Conservation (phyloP, 2,329 filamentous ascomycete genomes). For the Pseudogymnoascus sp. region DNA sequence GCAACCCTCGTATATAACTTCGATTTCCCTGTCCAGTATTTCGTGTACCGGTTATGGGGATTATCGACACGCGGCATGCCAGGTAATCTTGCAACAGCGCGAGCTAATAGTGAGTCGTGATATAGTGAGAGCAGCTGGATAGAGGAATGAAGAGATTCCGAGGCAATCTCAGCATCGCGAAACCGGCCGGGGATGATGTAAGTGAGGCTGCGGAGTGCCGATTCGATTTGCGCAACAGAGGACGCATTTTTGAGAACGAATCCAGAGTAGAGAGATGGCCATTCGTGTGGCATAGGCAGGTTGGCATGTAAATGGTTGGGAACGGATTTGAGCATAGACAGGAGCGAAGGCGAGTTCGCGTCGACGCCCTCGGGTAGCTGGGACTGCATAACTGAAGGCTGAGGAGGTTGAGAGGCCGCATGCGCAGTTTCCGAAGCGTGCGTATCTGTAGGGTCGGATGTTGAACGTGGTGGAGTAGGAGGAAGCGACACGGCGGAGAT, state of each 20-base stretch:
- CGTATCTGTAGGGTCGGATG: constrained; percentile 5
- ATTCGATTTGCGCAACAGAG: constrained; percentile 92
- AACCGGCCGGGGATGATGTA: constrained; percentile 93
- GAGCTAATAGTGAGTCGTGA: constrained; percentile 78
- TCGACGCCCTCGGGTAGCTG: background rate
- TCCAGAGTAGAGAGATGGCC: constrained; percentile 67
- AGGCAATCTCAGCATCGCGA: constrained; percentile 87
- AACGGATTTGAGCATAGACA: background rate
- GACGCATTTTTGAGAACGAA: constrained; percentile 94
- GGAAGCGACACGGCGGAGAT: background rate
- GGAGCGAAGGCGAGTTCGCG: background rate
- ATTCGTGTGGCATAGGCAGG: constrained; percentile 54
- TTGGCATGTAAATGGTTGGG: constrained; percentile 33
- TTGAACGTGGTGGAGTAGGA: constrained; percentile 7
- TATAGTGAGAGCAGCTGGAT: constrained; percentile 88
- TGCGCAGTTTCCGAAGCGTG: background rate
- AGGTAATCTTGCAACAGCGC: constrained; percentile 50
- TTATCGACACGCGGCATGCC: constrained; percentile 41
- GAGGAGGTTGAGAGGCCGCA: background rate
- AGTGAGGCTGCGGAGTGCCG: constrained; percentile 80
- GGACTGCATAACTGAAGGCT: background rate
- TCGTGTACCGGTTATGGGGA: constrained; percentile 58
- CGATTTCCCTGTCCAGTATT: constrained; percentile 56
- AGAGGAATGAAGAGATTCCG: constrained; percentile 81
- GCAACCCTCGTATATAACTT: constrained; percentile 74